Base-by-base conservation (phyloP, 1,284 basidiomycete genomes). In the Tetrapyrgos nigripes region DNA sequence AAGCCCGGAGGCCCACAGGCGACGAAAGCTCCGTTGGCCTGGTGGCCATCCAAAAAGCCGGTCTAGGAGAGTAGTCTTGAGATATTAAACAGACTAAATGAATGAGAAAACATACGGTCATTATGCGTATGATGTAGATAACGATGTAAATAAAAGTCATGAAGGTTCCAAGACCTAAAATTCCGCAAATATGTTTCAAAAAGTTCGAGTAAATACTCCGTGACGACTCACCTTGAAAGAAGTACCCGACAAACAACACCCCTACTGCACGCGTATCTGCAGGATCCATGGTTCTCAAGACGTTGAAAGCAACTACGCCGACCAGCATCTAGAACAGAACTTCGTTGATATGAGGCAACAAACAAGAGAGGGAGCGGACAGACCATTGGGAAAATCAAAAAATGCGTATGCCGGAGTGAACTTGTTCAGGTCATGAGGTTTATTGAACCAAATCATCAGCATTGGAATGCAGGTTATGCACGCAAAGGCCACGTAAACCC, bases 81-180 rank as follows among this genome's bases (percentile, higher is more conserved):
- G 40, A 17, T 21, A 24, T 27, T 26, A 2, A 10, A 37, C 28
- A 19, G 31, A 26, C 28, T 33, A 46, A 28, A 29, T 13, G 10
- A 2, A 23, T 19, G 23, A 6, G 13, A 3, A 29, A 21, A 65
- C 71, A 37, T 64, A 79, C 78, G 59, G 70, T 78, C 69, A 79
- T 79, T 35, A 81, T 75, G 14, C 79, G 76, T 60, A 79, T 77
- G 56, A 82, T 73, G 62, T 81, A 82, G 53, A 82, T 80, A 66
- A 78, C 78, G 50, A 82, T 77, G 61, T 82, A 82, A 65, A 81
- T 79, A 66, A 80, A 79, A 11, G 79, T 81, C 74, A 82, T 77
- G 71, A 82, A 81, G 69, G 79, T 80, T 10, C 80, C 79, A 23
- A 80, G 69, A 8, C 78, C 77, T 79, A 29, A 40, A 17, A 49